Percentiles rank a stretch among this genome's conserved stretches.
Conservation (phyloP, 768 basidiomycete species). For the Nidularia pulvinata region DNA sequence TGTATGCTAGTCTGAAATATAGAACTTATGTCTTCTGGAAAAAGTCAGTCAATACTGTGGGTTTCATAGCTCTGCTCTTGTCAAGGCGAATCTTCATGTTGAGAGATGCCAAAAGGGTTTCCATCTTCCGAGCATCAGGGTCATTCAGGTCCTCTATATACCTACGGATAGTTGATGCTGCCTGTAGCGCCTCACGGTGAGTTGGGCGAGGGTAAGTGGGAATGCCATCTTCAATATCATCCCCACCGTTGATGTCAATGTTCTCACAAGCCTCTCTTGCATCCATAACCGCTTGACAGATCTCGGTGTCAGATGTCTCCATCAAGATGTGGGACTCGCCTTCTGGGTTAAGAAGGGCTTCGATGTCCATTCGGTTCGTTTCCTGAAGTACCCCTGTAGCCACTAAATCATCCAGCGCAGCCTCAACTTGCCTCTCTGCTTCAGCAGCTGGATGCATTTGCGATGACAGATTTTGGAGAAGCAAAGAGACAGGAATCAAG, state of each 20-base stretch:
- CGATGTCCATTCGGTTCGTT: slow-evolving; percentile 13
- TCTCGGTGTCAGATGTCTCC: slow-evolving; percentile 9
- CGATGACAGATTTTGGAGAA: slow-evolving; percentile 7
- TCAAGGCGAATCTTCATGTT: no score
- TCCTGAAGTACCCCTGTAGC: slow-evolving; percentile 9
- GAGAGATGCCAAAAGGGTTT: no score
- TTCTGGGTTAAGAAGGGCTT: slow-evolving; percentile 17
- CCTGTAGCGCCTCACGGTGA: slow-evolving; percentile 7
- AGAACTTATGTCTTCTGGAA: no score
- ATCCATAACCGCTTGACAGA: slow-evolving; percentile 15
- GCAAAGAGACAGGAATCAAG: slow-evolving; percentile 15
- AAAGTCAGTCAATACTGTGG: no score
- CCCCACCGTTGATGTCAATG: slow-evolving; percentile 6
- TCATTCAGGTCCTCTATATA: no score
- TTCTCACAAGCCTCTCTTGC: slow-evolving; percentile 12
- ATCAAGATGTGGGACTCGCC: slow-evolving; percentile 7
- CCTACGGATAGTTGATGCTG: slow-evolving; percentile 8
- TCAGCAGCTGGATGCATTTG: background rate
- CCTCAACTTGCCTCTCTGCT: slow-evolving; percentile 11
- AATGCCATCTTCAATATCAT: slow-evolving; percentile 7
- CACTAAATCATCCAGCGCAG: slow-evolving; percentile 8
- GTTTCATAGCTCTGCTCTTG: no score
- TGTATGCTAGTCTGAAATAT: no score
- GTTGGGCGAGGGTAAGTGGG: slow-evolving; percentile 7
- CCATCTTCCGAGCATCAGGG: no score